Conservation (phyloP, 176 grass and related monocot species). For the Zea mays region DNA sequence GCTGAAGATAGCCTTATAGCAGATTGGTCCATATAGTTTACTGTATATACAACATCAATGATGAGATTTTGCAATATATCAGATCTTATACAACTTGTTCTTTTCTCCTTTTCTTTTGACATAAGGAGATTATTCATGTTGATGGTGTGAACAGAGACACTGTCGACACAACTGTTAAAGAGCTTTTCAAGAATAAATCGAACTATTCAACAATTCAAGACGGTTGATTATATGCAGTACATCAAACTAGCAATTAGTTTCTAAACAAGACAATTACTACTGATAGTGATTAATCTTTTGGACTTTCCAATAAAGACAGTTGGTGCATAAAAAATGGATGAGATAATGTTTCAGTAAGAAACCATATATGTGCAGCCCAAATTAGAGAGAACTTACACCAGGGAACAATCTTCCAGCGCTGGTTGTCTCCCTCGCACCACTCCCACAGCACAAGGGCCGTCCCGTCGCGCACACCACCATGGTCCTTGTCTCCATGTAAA, state of each 20-base stretch:
- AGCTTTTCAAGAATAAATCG: neutral
- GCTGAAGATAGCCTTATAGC: too few species aligned
- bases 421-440: conserved; percentile 84
- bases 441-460: conserved; percentile 69
- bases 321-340: neutral
- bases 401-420: conserved; percentile 87
- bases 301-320: neutral
- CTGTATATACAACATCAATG: neutral
- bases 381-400: conserved; percentile 49
- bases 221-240: neutral
- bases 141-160: neutral
- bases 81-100: neutral
- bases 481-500: conserved; percentile 64
- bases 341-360: neutral
- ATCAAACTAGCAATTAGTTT: neutral
- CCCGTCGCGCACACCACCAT: conserved; percentile 66
- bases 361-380: neutral
- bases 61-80: neutral
- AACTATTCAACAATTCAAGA: neutral
- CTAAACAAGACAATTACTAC: neutral
- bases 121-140: neutral
- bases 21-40: neutral
- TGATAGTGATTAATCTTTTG: neutral
- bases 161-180: neutral
- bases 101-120: neutral